Base-by-base conservation (phyloP, 2,329 filamentous ascomycete genomes). In the Pezicula neosporulosa region DNA sequence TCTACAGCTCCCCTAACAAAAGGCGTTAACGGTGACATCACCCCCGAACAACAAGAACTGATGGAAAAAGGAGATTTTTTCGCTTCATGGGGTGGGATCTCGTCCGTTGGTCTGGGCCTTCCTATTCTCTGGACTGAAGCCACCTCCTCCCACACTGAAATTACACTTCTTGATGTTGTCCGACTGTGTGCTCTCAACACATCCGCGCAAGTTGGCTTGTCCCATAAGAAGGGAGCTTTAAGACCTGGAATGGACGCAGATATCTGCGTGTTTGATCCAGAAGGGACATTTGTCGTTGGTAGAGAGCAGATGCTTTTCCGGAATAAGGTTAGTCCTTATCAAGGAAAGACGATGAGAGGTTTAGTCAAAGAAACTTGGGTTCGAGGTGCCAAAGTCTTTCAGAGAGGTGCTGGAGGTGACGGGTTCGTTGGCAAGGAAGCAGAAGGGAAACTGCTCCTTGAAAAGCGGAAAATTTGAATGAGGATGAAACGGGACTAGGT, bases 81-180 rank as follows among this genome's bases (percentile, higher is more conserved):
- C 72, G 84, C 87, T 4, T 92, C 92, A 1, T 99, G 94, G 94
- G 94, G 94, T 49, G 94, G 94, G 13, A 96, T 99, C 64, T 93
- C 89, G 4, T 94, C 89, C 4, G 93, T 99, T 16, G 94, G 94
- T 0, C 81, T 99, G 1, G 94, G 94, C 1, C 78, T 99, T 4
- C 90, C 90, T 4, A 96, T 99, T 58, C 78, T 99, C 75, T 78
- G 65, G 78, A 82, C 56, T 79, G 81, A 41, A 71, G 77, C 30
- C 68, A 79, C 69, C 0, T 69, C 67, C n/a, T 48, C 53, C 6
- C 41, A 50, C 30, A 44, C 44, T 2, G 35, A 50, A 1, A 48
- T 64, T 3, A 52, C 38, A 3, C 74, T 97, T 19, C 76, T 88
- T 52, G 89, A 97, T 63, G 85, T 97, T 13, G 91, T 93, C 2